phyloP scores from a whole-genome alignment of 106 monocot genomes.

The Phalaenopsis aphrodite region DNA sequence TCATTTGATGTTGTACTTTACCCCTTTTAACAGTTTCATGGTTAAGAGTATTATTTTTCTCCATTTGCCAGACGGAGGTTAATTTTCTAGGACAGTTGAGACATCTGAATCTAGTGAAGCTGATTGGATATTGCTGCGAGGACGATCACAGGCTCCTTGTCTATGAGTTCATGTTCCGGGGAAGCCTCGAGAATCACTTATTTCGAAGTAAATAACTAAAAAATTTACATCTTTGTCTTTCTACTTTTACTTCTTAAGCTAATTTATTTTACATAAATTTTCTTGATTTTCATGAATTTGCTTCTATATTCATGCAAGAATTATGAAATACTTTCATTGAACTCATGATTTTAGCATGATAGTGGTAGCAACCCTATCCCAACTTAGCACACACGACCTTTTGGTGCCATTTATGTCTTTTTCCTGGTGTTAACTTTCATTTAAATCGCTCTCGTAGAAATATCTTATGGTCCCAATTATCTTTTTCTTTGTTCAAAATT shows the following conservation, averaged over 20 bases:
- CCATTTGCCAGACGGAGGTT: slow-evolving; percentile 71
- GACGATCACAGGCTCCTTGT: slow-evolving; percentile 94
- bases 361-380: not conserved
- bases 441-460: not conserved
- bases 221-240: slow-evolving; percentile 10
- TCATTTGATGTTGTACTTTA: not conserved
- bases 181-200: slow-evolving; percentile 89
- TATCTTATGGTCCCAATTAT: not conserved
- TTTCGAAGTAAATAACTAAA: slow-evolving; percentile 65
- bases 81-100: slow-evolving; percentile 87
- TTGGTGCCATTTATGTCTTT: not conserved
- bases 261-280: not conserved
- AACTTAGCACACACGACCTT: not conserved
- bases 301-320: not conserved
- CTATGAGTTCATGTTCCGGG: slow-evolving; percentile 92
- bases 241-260: not conserved
- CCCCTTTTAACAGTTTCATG: not conserved
- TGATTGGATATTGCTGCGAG: slow-evolving; percentile 92
- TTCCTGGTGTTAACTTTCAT: not conserved
- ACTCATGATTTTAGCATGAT: not conserved
- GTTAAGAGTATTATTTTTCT: slow-evolving; percentile 6
- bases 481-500: no score
- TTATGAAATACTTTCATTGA: not conserved
- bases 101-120: slow-evolving; percentile 92
- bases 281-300: not conserved